Base-by-base conservation (phyloP, 2,329 filamentous ascomycete genomes). In the Botrytis fabae region DNA sequence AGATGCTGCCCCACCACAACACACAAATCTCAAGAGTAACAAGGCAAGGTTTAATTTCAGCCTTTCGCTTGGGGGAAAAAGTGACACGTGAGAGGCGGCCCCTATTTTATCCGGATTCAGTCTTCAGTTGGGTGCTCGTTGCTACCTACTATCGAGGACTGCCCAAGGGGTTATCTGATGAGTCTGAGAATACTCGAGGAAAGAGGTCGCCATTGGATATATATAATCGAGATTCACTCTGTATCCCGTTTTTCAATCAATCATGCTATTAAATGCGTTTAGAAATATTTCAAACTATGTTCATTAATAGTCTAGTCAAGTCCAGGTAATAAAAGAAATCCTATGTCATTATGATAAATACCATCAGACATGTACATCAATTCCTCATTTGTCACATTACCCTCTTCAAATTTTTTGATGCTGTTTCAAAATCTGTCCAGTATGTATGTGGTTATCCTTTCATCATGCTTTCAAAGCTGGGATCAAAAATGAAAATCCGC, bases 401-500 rank as follows among this genome's bases (percentile, higher is more conserved):
- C 68, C 64, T 28, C 60, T 57, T 46, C 42, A 42, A 60, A 61
- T 46, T 46, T 46, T 35, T 70, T 20, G 57, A 46, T 69, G 38
- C 65, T 57, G 48, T 44, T 70, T 70, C 68, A 60, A 70, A 61
- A 61, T n/a, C 38, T 46, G 48, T 44, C 38, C 64, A 54, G 44
- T 66, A 28, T 68, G 63, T 72, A 54, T 72, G 62, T 69, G 61
- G 63, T 60, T 72, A 72, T 51, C 70, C 70, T 72, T 72, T 72
- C 62, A 69, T 69, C 48, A 69, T 69, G 51, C 70, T 42, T 72
- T n/a, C 60, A 32, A 69, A 72, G 63, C 38, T 40, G 54, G 22
- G 51, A 72, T 46, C 54, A 48, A 72, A 62, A 70, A 61, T 69
- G 65, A 25, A 42, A 62, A 42, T 40, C 65, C 65, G 32, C 48